A percentile compares a stretch with the other conserved stretches of the same genome.
phyloP scores from a whole-genome alignment of 257 asterid species.

The Asclepias syriaca region DNA sequence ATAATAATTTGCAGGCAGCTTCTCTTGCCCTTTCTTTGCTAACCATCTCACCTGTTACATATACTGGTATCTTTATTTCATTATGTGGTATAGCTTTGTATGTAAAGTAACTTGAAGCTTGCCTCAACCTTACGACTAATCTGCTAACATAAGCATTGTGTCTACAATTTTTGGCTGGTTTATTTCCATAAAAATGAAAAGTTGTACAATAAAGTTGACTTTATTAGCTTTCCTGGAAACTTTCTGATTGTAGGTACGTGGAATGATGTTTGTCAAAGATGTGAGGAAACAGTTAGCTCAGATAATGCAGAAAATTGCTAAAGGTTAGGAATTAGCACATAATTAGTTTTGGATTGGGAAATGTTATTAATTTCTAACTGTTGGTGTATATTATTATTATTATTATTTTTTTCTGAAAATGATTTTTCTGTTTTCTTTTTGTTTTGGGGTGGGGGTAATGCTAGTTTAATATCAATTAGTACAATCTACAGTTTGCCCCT shows the following conservation, averaged over 20 bases:
- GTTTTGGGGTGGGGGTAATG: not conserved
- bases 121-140: not conserved
- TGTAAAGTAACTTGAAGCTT: not conserved
- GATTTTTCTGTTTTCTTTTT: not conserved
- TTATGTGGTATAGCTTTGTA: not conserved
- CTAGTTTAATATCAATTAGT: not conserved
- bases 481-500: not conserved
- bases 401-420: not conserved
- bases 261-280: conserved; percentile 85
- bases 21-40: not conserved
- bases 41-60: not conserved
- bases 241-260: conserved; percentile 65
- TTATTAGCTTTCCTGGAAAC: conserved; percentile 11
- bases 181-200: not conserved
- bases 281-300: conserved; percentile 86
- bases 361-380: not conserved
- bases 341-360: not conserved
- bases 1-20: conserved; percentile 76
- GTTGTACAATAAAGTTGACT: not conserved
- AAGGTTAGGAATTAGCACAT: conserved; percentile 38
- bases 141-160: not conserved
- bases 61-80: not conserved
- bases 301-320: conserved; percentile 81
- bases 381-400: not conserved
- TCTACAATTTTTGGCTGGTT: not conserved